Base-by-base conservation (phyloP, 2,329 filamentous ascomycete species). In the Aplosporella prunicola region DNA sequence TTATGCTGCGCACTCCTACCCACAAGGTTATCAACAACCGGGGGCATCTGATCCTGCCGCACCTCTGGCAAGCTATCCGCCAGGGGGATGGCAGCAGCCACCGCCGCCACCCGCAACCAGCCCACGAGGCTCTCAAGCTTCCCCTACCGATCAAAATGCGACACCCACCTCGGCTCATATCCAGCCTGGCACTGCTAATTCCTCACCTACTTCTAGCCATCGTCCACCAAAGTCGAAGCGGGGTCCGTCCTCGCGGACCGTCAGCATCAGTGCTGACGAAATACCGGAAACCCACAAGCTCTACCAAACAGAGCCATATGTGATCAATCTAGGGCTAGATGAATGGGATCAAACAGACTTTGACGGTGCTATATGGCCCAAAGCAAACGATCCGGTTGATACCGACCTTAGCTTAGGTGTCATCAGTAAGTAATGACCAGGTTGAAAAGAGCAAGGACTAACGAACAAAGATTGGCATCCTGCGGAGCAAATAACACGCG, bases 381-480 rank as follows among this genome's bases (percentile, higher is more conserved):
- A 63, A 42, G 57, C 60, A 39, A 63, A 64, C 14, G 62, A 67
- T 25, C 57, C 62, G 9, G 59, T 68, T 23, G 55, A 66, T 38
- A 55, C 59, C 4, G 51, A 56, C 17, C 48, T 68, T 9, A 68
- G 66, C 45, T 49, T 69, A 13, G 66, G 66, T 15, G 51, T 62
- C 9, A 66, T 68, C 13, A 47, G 43, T 47, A 34, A 42, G 41
- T 40, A 14, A 20, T 15, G 8, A 24, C n/a, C n/a, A n/a, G n/a
- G 8, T n/a, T 24, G 9, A 15, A 7, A 10, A 22, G 20, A 9
- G 16, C 17, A 35, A 52, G 52, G n/a, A 32, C 16, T 38, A 38
- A 32, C 16, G 20, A 32, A n/a, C 11, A 20, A 20, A 44, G 44
- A 50, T 9, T 67, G 62, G 63, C 60, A 61, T 29, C 57, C 65